phyloP scores from a whole-genome alignment of 2,329 filamentous ascomycete species.

The Aspergillus sp. region DNA sequence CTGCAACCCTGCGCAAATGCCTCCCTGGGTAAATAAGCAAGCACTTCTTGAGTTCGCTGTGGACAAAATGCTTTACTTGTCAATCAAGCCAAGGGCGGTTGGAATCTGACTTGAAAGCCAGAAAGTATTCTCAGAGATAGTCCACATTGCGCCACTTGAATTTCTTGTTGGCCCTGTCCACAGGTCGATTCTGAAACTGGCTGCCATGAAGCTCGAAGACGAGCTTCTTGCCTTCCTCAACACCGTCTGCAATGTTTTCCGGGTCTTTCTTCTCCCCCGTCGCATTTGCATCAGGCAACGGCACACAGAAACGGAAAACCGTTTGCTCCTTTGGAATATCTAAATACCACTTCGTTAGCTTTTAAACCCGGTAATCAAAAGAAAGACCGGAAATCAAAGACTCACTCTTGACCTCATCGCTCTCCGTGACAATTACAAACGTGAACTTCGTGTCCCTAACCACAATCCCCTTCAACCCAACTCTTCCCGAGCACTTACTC shows the following conservation, averaged over 20 bases:
- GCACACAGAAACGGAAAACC: conserved; percentile 74
- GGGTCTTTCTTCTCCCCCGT: conserved; percentile 7
- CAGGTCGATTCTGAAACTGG: conserved; percentile 78
- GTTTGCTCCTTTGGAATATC: conserved; percentile 87
- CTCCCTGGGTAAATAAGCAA: not conserved
- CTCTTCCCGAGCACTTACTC: conserved; percentile 75
- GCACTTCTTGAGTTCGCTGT: not conserved
- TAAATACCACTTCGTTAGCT: conserved; percentile 23
- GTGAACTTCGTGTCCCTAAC: conserved; percentile 84
- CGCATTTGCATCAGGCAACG: conserved; percentile 37
- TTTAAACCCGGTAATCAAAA: not conserved
- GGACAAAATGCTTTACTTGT: not conserved
- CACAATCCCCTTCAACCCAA: conserved; percentile 83
- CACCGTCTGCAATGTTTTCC: conserved; percentile 17
- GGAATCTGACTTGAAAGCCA: not conserved
- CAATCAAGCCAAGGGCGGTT: not conserved
- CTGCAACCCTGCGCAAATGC: not conserved
- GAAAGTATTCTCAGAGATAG: conserved; percentile 58
- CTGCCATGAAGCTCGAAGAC: conserved; percentile 85
- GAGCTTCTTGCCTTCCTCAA: conserved; percentile 48
- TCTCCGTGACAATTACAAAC: conserved; percentile 77
- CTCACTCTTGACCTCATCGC: conserved; percentile 67
- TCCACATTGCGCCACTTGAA: conserved; percentile 82
- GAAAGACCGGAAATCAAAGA: conserved; percentile 6
- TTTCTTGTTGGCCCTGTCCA: conserved; percentile 85